Evolutionary conservation across 768 basidiomycete genomes (phyloP), one percentile per base, ranked within the genome.

Genomic region (Boletellus emodensis): DNA sequence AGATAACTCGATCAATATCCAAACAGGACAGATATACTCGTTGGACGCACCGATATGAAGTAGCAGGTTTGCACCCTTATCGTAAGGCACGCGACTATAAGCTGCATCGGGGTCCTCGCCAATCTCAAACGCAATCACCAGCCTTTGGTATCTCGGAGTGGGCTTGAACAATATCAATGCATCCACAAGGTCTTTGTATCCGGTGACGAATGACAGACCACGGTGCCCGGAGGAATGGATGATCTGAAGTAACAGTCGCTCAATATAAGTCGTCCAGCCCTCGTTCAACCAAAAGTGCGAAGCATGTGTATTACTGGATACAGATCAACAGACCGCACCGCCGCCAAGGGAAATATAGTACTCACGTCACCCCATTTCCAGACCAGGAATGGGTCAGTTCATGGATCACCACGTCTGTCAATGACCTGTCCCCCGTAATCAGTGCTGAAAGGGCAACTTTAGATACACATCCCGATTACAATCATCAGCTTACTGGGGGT

Each of bases 231-330:
- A 79, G 1, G 85, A 80, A 63, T 90, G 82, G 10, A 93, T 72
- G 40, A 75, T 70, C 55, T 84, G 76, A 42, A 82, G 82, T 40
- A 95, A 72, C 8, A 95, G 72, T 18, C 93, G 83, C 65, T 97
- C 95, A 28, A 90, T 84, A 62, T 94, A 97, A 0, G 89, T 92
- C 34, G 95, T 97, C 87, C 90, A 95, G 24, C 93, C 88, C 72
- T 94, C 89, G 61, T 93, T 94, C 39, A 93, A 78, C 88, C 90
- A 92, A 68, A 90, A 92, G 68, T 90, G 87, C 1, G 81, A 79
- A 0, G 87, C 82, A 55, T 90, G 70, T 0, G 85, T 84, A 48
- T 87, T 84, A 0, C 84, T 80, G 51, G 8, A 30, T 4, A 30
- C 4, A 3, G 12, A n/a, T 60, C 30, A 48, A 34, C 17, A 30